phyloP scores from a whole-genome alignment of 495 filamentous ascomycete genomes.

The Articulospora tetracladia region DNA sequence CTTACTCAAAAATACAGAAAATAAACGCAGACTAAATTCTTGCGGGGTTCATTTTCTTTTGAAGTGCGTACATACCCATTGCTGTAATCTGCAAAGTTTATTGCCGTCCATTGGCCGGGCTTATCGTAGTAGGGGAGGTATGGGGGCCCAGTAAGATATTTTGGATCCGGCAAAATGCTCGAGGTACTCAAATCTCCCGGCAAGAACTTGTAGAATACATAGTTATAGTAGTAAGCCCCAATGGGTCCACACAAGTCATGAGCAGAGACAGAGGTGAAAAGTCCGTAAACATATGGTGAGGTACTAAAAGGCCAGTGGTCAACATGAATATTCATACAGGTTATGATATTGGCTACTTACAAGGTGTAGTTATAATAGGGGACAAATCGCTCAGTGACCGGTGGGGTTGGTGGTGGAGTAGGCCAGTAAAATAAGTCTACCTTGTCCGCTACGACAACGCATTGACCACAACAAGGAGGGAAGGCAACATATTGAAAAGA shows the following conservation, averaged over 20 bases:
- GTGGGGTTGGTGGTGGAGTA: conserved; percentile 1
- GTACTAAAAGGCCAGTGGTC: background rate
- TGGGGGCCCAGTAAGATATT: background rate
- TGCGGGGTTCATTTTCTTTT: background rate
- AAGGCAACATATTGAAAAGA: background rate
- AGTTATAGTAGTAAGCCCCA: background rate
- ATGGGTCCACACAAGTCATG: conserved; percentile 1
- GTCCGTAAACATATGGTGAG: conserved; percentile 6
- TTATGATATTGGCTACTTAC: too few relatives aligned
- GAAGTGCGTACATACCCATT: background rate
- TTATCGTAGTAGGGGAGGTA: too few relatives aligned
- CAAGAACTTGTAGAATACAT: background rate
- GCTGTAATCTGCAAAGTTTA: conserved; percentile 1
- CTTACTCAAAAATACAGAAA: too few relatives aligned
- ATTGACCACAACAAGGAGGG: conserved; percentile 7
- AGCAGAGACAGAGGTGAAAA: background rate
- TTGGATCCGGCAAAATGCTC: too few relatives aligned
- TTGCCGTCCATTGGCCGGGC: background rate
- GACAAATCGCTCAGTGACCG: background rate
- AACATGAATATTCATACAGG: background rate
- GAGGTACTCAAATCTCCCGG: conserved; percentile 2
- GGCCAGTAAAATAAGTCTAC: conserved; percentile 6
- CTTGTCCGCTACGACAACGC: background rate
- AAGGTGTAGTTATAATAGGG: conserved; percentile 1
- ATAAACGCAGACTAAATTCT: too few relatives aligned